Evolutionary conservation across 495 filamentous ascomycete genomes (phyloP), one percentile per base, ranked within the genome.

Genomic region (Pseudomonodictys pantanalensis): DNA sequence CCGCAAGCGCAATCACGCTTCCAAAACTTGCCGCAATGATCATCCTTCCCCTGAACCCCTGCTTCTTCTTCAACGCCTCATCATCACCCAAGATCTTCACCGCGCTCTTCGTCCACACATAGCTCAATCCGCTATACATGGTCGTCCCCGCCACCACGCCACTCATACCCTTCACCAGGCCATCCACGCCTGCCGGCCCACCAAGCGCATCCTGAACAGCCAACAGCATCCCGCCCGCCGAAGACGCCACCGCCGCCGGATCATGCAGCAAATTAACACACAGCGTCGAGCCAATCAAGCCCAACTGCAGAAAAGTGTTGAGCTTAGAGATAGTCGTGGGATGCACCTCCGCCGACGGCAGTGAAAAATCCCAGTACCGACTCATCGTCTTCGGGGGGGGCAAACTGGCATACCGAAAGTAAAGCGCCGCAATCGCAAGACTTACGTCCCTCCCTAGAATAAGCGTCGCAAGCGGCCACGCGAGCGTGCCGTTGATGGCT

Each of bases 311-410:
- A 43, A 76, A 72, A 18, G 73, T 76, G 63, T 76, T 76, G 50
- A 69, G 60, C 79, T 98, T 98, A 62, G 88, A 93, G 62, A 98
- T 90, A 15, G 78, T 83, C 0, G 93, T 98, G 0, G 93, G 93
- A 62, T 86, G 86, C 3, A 98, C 93, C 72, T 97, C 93, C 0
- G 93, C 93, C 43, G 84, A 89, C 0, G 93, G 93, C 17, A 98
- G 81, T 10, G 86, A 89, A 66, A 97, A 97, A 70, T 98, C 95
- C 95, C 95, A 98, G 71, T 97, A 98, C n/a, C 93, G 78, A 12
- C 78, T 73, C 73, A 96, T 87, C 0, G 93, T 97, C 73, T 96
- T 96, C 4, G 93, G 93, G 0, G 88, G 85, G 1, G 93, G 93
- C 20, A 98, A 81, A 2, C 88, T 92, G 46, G 95, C 93, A 83